Evolutionary conservation across 139 green algal species (phyloP).

Genomic region (Chlamydomonas incerta): DNA sequence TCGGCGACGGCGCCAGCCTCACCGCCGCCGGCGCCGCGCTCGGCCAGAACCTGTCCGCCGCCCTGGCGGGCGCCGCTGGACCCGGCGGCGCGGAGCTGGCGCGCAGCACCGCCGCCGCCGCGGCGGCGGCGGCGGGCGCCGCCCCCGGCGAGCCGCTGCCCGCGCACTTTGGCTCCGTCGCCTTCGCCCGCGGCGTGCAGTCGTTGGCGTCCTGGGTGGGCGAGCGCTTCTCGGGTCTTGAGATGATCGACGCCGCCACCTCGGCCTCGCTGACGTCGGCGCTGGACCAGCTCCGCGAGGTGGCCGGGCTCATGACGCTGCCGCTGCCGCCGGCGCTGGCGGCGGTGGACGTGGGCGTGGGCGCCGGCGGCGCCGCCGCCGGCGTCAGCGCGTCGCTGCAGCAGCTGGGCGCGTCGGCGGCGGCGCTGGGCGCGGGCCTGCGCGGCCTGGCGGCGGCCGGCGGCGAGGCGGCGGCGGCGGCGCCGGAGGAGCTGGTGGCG

Average conservation of each 20-base stretch:
- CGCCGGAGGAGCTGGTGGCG: not conserved
- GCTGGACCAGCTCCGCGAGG: conserved; percentile 12
- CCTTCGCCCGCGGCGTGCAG: not conserved
- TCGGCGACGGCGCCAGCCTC: no score
- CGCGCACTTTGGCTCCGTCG: conserved; percentile 17
- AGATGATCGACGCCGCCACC: conserved; percentile 1
- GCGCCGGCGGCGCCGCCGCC: not conserved
- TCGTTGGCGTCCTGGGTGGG: not conserved
- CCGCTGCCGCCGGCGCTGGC: conserved; percentile 36
- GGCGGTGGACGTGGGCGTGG: not conserved
- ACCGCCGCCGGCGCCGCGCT: no score
- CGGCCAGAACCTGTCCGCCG: no score
- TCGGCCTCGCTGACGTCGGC: conserved; percentile 15
- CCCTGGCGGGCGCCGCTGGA: not conserved
- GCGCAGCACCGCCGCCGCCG: not conserved
- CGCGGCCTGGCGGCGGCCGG: not conserved
- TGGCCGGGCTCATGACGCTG: conserved; percentile 37
- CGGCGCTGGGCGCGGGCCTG: not conserved
- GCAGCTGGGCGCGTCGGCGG: conserved; percentile 10
- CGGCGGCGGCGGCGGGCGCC: not conserved
- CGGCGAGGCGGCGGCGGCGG: not conserved
- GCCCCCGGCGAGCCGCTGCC: not conserved
- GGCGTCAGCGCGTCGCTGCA: not conserved
- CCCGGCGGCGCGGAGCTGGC: not conserved
- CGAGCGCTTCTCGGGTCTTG: not conserved